A percentile compares a stretch with the other conserved stretches of the same genome.
phyloP scores from a whole-genome alignment of 768 basidiomycete genomes.

The Fistulinella prunicolor region DNA sequence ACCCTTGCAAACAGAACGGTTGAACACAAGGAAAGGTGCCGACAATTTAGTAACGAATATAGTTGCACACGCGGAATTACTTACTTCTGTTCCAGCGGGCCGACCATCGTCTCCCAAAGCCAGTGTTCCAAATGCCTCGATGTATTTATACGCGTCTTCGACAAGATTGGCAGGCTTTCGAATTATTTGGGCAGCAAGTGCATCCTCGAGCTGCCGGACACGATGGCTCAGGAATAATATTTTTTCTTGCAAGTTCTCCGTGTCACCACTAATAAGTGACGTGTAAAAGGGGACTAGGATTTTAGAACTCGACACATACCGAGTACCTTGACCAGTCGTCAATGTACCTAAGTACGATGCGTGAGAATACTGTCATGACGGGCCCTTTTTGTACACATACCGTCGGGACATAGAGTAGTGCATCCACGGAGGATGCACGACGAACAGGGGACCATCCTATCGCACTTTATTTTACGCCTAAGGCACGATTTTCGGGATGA shows the following conservation, averaged over 20 bases:
- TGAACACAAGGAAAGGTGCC: neutral
- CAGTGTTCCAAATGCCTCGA: slow-evolving; percentile 68
- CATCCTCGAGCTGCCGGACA: slow-evolving; percentile 70
- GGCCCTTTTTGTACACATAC: slow-evolving; percentile 16
- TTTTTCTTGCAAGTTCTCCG: slow-evolving; percentile 65
- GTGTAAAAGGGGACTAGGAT: neutral
- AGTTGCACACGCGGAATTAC: slow-evolving; percentile 32
- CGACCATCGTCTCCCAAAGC: slow-evolving; percentile 70
- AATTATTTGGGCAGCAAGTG: slow-evolving; percentile 46
- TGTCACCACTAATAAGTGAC: slow-evolving; percentile 42
- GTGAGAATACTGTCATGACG: too few species aligned
- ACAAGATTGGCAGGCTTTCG: slow-evolving; percentile 25
- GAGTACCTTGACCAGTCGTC: slow-evolving; percentile 74
- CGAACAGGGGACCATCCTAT: slow-evolving; percentile 59
- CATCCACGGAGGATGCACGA: slow-evolving; percentile 73
- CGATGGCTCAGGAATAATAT: slow-evolving; percentile 67
- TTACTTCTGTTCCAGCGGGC: slow-evolving; percentile 67
- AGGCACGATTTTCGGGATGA: neutral
- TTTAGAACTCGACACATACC: slow-evolving; percentile 38
- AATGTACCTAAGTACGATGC: slow-evolving; percentile 64
- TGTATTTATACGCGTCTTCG: slow-evolving; percentile 47
- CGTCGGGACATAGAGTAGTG: slow-evolving; percentile 75
- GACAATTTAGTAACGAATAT: neutral
- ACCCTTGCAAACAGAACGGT: slow-evolving; percentile 17
- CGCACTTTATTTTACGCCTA: slow-evolving; percentile 70